Conservation (phyloP, 2,329 filamentous ascomycete genomes). For the Cercospora citrullina region DNA sequence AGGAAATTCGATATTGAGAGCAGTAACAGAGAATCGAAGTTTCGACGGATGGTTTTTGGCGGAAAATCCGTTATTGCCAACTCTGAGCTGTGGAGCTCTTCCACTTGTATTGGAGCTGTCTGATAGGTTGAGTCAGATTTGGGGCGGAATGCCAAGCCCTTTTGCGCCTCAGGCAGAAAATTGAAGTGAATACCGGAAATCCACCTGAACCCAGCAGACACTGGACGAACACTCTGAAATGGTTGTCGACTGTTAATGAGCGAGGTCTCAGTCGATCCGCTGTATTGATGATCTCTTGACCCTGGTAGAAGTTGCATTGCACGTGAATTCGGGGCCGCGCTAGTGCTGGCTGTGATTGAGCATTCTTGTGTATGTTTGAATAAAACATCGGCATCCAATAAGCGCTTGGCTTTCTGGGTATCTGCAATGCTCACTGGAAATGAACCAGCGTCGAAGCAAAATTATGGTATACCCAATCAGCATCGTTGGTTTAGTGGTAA, state of each 20-base stretch:
- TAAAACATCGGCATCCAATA: background rate
- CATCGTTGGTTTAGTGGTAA: background rate
- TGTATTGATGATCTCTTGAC: background rate
- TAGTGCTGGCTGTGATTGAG: no score
- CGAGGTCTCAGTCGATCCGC: background rate
- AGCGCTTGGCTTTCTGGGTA: background rate
- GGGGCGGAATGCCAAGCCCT: background rate
- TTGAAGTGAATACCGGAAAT: background rate
- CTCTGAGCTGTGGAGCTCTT: background rate
- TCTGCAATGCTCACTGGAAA: fast-evolving
- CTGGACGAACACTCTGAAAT: background rate
- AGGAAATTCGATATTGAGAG: background rate
- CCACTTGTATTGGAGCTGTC: background rate
- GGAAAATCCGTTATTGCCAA: background rate
- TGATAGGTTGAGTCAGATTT: background rate
- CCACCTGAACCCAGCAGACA: background rate
- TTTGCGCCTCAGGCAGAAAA: background rate
- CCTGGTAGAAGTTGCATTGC: background rate
- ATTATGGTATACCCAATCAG: background rate
- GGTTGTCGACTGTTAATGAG: background rate
- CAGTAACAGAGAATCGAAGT: background rate
- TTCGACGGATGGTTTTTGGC: background rate
- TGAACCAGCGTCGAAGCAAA: background rate
- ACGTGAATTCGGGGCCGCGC: background rate
- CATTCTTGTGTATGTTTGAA: no score